phyloP scores from a whole-genome alignment of 768 basidiomycete genomes.

The Podaxis sp. region DNA sequence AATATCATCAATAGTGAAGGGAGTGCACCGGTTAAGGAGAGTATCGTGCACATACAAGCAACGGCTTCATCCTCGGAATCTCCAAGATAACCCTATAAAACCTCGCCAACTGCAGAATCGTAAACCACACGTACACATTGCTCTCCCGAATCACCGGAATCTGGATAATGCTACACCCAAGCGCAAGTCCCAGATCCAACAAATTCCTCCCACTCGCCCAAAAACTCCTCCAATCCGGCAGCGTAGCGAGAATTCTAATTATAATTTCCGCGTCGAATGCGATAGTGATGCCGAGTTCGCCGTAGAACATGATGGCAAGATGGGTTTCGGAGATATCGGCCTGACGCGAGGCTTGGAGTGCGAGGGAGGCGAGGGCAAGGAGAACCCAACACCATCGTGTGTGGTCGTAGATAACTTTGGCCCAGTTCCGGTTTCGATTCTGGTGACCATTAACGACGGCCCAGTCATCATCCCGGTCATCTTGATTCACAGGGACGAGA shows the following conservation, averaged over 20 bases:
- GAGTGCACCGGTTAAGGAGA: background rate
- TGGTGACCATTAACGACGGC: constrained; percentile 42
- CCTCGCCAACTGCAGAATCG: constrained; percentile 78
- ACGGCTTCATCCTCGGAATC: constrained; percentile 85
- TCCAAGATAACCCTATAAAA: constrained; percentile 93
- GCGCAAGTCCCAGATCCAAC: constrained; percentile 74
- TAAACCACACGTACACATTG: constrained; percentile 82
- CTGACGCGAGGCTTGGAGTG: constrained; percentile 68
- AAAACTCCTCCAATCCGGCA: constrained; percentile 85
- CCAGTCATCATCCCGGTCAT: constrained; percentile 69
- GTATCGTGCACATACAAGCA: constrained; percentile 53
- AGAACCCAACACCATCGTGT: constrained; percentile 75
- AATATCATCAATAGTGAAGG: background rate
- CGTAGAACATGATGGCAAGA: constrained; percentile 49
- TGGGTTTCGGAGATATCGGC: constrained; percentile 50
- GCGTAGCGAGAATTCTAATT: constrained; percentile 63
- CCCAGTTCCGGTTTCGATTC: constrained; percentile 36
- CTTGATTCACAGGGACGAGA: constrained; percentile 35
- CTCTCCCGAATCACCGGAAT: constrained; percentile 74
- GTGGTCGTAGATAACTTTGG: constrained; percentile 56
- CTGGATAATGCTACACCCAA: constrained; percentile 78
- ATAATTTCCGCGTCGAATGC: constrained; percentile 89
- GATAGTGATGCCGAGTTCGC: constrained; percentile 76
- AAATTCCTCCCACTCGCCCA: constrained; percentile 65
- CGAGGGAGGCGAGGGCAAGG: constrained; percentile 69